Evolutionary conservation across 2,329 filamentous ascomycete genomes (phyloP), one percentile per base, ranked within the genome.

Genomic region (Rhinocladiella similis): DNA sequence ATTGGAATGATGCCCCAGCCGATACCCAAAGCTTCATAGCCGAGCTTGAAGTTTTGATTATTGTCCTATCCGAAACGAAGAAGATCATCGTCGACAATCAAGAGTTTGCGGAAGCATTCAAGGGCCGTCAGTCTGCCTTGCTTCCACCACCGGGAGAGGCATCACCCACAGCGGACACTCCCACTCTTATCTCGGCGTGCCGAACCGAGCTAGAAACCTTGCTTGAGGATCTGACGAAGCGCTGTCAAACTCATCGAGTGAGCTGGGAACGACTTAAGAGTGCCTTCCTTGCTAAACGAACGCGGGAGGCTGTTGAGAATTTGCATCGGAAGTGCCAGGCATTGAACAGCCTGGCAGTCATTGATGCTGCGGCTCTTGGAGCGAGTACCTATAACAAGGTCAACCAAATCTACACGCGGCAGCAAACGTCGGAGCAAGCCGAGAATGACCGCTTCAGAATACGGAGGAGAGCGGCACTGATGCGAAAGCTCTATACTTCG

Each of bases 1-100:
- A 63, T 33, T 64, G 54, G 57, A 64, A 61, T 49, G 53, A 64
- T 56, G 62, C 62, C 25, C 62, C 62, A 6, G 46, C 51, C 27
- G 51, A 63, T 45, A 58, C 59, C 25, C 59, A 63, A 38, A 45
- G 45, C 19, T 64, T 63, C 29, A 63, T 58, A 39, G 48, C 50
- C 3, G 62, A 64, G 45, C 53, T 64, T 3, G 42, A 53, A 22
- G 54, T 49, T 35, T 53, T 64, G 14, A 62, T 57, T 18, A 61
- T 50, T 22, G 57, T 63, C 16, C 39, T 64, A 7, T 16, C 47
- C 47, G 47, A 49, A 22, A 46, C 18, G 12, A 46, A 46, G 18
- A 25, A 46, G 43, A 46, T 25, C 6, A 33, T 12, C 5, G 9
- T 33, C 10, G 27, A 33, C 2, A 12, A 33, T 12, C 27, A 6